Evolutionary conservation across 148 eudicot genomes (phyloP).

Genomic region (Oxyria digyna): DNA sequence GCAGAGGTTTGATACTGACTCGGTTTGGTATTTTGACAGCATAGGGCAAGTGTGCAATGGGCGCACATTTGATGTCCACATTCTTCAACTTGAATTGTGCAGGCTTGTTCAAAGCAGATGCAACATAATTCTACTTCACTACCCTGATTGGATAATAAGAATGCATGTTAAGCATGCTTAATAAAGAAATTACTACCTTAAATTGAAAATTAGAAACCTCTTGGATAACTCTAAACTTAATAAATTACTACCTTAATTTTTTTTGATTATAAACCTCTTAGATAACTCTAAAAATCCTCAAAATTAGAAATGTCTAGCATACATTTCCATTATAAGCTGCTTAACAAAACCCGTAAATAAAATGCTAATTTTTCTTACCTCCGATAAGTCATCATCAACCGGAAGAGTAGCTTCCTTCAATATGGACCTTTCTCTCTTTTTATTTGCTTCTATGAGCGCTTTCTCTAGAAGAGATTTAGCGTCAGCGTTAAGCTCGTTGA

Average conservation of each 20-base stretch:
- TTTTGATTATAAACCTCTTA: no score
- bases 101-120: constrained; percentile 26
- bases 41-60: constrained; percentile 20
- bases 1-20: background rate
- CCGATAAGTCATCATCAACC: background rate
- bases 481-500: constrained; percentile 20
- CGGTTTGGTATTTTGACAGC: constrained; percentile 18
- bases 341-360: no score
- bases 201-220: no score
- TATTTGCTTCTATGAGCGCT: constrained; percentile 23
- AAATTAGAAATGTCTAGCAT: no score
- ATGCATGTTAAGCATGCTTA: background rate
- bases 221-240: no score
- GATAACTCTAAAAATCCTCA: no score
- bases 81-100: constrained; percentile 21
- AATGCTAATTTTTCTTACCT: constrained; percentile 1
- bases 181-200: background rate
- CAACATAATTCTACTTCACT: constrained; percentile 20
- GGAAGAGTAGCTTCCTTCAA: constrained; percentile 18
- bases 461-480: constrained; percentile 24
- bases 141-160: constrained; percentile 8
- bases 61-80: constrained; percentile 29
- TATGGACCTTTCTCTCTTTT: constrained; percentile 23
- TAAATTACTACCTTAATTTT: no score
- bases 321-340: no score